These are phyloP conservation scores for Taphrina betulina DNA, from an alignment of 1,139 yeast genomes.

Conservation along the genomic window DNA sequence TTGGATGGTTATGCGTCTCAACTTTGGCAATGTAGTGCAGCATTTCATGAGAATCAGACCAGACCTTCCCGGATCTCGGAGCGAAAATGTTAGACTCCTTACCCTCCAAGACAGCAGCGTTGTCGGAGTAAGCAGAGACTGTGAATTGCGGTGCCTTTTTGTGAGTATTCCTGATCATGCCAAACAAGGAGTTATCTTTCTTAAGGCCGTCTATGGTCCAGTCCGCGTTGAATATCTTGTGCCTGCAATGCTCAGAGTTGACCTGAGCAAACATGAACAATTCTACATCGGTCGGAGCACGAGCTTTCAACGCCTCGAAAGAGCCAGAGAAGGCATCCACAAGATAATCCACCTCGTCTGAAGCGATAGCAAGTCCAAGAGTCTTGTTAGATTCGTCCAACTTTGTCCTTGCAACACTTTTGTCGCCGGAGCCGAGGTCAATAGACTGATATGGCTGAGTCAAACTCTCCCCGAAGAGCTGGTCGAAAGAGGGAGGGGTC, in stretches of 20 bases:
- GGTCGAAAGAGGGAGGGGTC: slow-evolving; percentile 60
- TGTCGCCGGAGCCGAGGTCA: slow-evolving; percentile 24
- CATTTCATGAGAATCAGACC: slow-evolving; percentile 71
- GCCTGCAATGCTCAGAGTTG: slow-evolving; percentile 98
- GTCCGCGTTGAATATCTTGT: slow-evolving; percentile 96
- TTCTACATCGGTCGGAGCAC: slow-evolving; percentile 98
- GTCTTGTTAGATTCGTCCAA: slow-evolving; percentile 71
- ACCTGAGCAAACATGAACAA: slow-evolving; percentile 99
- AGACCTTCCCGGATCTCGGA: slow-evolving; percentile 50
- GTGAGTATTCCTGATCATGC: slow-evolving; percentile 96
- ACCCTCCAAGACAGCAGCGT: slow-evolving; percentile 97
- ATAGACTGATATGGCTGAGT: slow-evolving; percentile 4
- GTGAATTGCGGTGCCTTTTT: slow-evolving; percentile 73
- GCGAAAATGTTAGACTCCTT: slow-evolving; percentile 67
- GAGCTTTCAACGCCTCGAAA: slow-evolving; percentile 54
- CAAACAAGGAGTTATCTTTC: slow-evolving; percentile 75
- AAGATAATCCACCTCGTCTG: slow-evolving; percentile 88
- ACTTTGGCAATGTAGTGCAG: slow-evolving; percentile 92
- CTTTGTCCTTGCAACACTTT: slow-evolving; percentile 54
- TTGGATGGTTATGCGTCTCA: slow-evolving; percentile 98
- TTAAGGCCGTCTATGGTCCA: slow-evolving; percentile 90
- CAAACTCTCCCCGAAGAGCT: slow-evolving; percentile 52
- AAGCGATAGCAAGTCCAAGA: slow-evolving; percentile 87
- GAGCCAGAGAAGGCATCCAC: slow-evolving; percentile 63
- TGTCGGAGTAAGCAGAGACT: slow-evolving; percentile 91